Evolutionary conservation across 352 stramenopile genomes (phyloP).

Genomic region (Phytophthora multivora): DNA sequence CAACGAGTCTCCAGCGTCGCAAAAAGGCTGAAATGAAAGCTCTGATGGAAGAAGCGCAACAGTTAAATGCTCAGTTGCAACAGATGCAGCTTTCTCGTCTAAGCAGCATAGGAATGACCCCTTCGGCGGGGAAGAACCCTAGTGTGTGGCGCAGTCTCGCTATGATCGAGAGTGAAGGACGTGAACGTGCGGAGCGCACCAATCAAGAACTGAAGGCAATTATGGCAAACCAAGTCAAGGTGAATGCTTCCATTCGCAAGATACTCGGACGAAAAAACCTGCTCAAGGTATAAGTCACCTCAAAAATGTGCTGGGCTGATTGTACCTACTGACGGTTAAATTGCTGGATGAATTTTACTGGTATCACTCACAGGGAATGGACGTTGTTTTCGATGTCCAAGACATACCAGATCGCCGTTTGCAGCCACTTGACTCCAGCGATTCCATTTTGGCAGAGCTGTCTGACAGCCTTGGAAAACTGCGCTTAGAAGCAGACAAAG

Average conservation of each 20-base stretch:
- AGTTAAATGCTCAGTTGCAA: conserved; percentile 18
- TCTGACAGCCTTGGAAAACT: conserved; percentile 13
- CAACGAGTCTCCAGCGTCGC: conserved; percentile 25
- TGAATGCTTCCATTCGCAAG: conserved; percentile 13
- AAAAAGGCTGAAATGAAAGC: conserved; percentile 26
- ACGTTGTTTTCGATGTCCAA: conserved; percentile 18
- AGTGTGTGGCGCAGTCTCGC: conserved; percentile 16
- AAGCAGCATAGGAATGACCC: neutral
- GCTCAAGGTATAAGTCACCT: conserved; percentile 7
- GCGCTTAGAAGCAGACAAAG: conserved; percentile 11
- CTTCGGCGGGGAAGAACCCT: neutral
- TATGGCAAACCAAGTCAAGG: conserved; percentile 22
- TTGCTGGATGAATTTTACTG: neutral
- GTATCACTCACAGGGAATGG: conserved; percentile 6
- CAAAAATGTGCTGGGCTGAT: neutral
- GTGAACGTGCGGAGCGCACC: conserved; percentile 22
- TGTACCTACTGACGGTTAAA: neutral
- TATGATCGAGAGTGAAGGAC: conserved; percentile 23
- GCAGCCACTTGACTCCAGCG: conserved; percentile 20
- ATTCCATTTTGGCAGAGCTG: conserved; percentile 22
- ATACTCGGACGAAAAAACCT: conserved; percentile 21
- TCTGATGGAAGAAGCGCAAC: conserved; percentile 13
- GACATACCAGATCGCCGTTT: conserved; percentile 7
- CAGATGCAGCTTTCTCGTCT: conserved; percentile 11
- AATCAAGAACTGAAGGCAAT: conserved; percentile 33